These are phyloP conservation scores for Maudiozyma saulgeensis DNA, from an alignment of 805 yeast species.

Conservation along the genomic window DNA sequence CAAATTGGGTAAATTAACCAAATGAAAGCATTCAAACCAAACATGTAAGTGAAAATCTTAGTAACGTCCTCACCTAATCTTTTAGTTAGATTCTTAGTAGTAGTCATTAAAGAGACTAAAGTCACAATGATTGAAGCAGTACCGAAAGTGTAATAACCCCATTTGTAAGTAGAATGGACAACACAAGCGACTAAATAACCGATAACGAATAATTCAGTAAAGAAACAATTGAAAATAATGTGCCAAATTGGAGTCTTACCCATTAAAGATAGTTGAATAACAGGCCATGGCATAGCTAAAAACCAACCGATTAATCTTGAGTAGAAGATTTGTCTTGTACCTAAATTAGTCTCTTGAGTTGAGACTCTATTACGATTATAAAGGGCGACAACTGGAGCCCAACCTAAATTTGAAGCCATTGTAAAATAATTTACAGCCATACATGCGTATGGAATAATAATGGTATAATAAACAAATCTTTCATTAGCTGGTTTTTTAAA, in stretches of 20 bases:
- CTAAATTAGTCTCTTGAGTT: conserved; percentile 21
- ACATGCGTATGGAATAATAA: conserved; percentile 37
- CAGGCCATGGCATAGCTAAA: conserved; percentile 40
- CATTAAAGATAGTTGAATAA: conserved; percentile 23
- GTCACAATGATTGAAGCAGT: conserved; percentile 16
- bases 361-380: conserved; percentile 38
- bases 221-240: conserved; percentile 25
- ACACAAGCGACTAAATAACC: conserved; percentile 37
- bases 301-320: conserved; percentile 52
- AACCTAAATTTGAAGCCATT: conserved; percentile 52
- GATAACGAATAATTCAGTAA: conserved; percentile 35
- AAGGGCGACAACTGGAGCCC: conserved; percentile 39
- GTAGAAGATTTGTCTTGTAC: conserved; percentile 48
- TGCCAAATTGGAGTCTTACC: conserved; percentile 21
- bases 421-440: conserved; percentile 45
- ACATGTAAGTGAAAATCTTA: conserved; percentile 14
- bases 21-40: conserved; percentile 22
- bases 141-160: conserved; percentile 43
- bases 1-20: conserved; percentile 34
- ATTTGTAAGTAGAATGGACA: conserved; percentile 38
- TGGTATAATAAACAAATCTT: conserved; percentile 31
- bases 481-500: conserved; percentile 25
- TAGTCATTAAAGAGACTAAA: conserved; percentile 18
- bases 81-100: conserved; percentile 17
- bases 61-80: conserved; percentile 17